Base-by-base conservation (phyloP, 345 rosid species). In the Erucastrum elatum region DNA sequence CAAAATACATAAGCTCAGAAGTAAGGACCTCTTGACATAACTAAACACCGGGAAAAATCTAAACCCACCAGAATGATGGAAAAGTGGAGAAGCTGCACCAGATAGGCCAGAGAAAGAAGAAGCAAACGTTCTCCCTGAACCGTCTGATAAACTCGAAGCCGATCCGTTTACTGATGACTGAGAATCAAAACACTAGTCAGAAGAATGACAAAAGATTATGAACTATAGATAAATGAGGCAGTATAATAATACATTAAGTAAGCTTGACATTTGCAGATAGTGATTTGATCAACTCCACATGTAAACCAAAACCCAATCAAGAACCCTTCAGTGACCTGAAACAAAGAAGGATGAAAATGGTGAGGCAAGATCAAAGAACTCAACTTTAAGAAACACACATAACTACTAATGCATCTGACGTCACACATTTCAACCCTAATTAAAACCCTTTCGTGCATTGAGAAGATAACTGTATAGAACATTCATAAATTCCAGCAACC, bases 91-190 rank as follows among this genome's bases (percentile, higher is more conserved):
- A 15, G 87, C 88, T 2, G 87, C 88, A 39, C 96, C 98, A 63
- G 94, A 89, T 83, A 89, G 97, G 75, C 87, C 94, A 75, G 98
- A 85, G 85, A 89, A 94, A 66, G 97, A 94, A 76, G 98, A 70
- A 17, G 90, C 30, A 80, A 87, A 94, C 53, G 92, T 85, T 31
- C 94, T 87, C 64, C 89, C 97, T 30, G 88, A 85, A 63, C 84
- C 83, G 66, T 94, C 97, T 26, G 90, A 87, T 81, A 92, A 83
- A 88, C 88, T 94, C 41, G 98, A 90, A 21, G 89, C 85, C 4
- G 96, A 89, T 60, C 96, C 92, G 58, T 90, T 90, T 64, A 89
- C 79, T 62, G 96, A 92, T 17, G 98, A 89, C 96, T 94, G 95
- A 77, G 81, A 81, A 16, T 39, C 68, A 53, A 59, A 61, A 16